Evolutionary conservation across 129 eudicot genomes (phyloP), one percentile per base, ranked within the genome.

Genomic region (Helichrysum umbraculigerum): DNA sequence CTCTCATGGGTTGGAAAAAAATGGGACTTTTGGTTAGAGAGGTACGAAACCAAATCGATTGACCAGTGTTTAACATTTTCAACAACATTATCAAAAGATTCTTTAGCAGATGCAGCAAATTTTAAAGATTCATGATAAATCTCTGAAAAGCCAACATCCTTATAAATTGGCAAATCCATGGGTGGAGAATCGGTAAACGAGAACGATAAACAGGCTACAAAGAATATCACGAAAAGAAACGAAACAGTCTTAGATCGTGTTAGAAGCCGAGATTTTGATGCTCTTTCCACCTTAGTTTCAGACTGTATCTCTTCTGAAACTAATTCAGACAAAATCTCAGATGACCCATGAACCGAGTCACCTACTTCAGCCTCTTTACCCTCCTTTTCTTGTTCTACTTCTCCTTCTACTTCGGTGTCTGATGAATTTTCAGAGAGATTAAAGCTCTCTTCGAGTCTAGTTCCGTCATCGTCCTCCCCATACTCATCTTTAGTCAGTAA

Each of bases 351-450:
- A 73, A 14, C 17, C n/a, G 7, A 42, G 66, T 85, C 87, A 61
- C 56, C 25, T 59, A 79, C 76, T 8, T 59, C 76, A 30, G 81
- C 44, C 47, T 42, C 73, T 76, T 82, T 83, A 32, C 60, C 29
- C 56, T 78, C 77, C 6, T 65, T 70, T 14, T 79, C 51, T 51
- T 59, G 14, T 21, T 63, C n/a, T 14, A 41, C 41, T 64, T 81
- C 84, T 39, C 72, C 88, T 39, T 77, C 77, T 19, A 69, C 80
- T 60, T 89, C 96, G 21, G 81, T 71, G 17, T 87, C 85, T 7
- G 96, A 89, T 68, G 68, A 82, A 58, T 41, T 75, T n/a, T 84
- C 96, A 7, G 90, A 87, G 72, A 81, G 29, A 50, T 75, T 68
- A 39, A 83, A 77, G 21, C 76, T 75, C n/a, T 84, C 91, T 20